A percentile compares a stretch with the other conserved stretches of the same genome.
These are phyloP conservation scores for Wickerhamomyces pijperi DNA, from an alignment of 805 yeast genomes.

Conservation along the genomic window DNA sequence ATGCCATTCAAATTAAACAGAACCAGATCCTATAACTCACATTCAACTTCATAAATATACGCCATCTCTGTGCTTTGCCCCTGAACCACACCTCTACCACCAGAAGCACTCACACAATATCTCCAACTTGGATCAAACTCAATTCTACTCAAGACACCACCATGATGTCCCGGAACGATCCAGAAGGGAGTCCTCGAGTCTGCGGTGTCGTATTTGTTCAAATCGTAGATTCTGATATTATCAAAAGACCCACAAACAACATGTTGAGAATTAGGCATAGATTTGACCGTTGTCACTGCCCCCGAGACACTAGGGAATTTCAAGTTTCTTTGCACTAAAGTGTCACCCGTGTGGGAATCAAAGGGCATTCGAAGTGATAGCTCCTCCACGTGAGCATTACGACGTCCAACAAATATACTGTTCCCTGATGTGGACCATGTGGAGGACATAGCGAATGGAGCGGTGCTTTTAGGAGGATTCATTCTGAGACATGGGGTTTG, in stretches of 20 bases:
- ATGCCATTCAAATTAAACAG: too few relatives aligned
- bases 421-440: conserved; percentile 86
- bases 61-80: conserved; percentile 73
- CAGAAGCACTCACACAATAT: conserved; percentile 84
- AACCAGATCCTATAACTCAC: too few relatives aligned
- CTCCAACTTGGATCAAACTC: conserved; percentile 80
- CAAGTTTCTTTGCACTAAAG: conserved; percentile 45
- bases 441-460: conserved; percentile 92
- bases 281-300: conserved; percentile 69
- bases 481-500: conserved; percentile 33
- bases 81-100: conserved; percentile 86
- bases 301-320: conserved; percentile 84
- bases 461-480: conserved; percentile 50
- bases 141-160: conserved; percentile 73
- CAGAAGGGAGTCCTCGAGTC: conserved; percentile 51
- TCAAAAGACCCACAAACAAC: conserved; percentile 83
- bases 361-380: conserved; percentile 51
- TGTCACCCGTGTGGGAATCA: conserved; percentile 18
- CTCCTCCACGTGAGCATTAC: conserved; percentile 82
- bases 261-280: conserved; percentile 75
- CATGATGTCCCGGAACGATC: conserved; percentile 94
- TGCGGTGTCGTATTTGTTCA: conserved; percentile 31
- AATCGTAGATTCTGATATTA: conserved; percentile 79
- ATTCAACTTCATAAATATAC: conserved; percentile 59
- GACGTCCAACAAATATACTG: conserved; percentile 69